Base-by-base conservation (phyloP, 2,329 filamentous ascomycete species). In the Stagonosporopsis vannaccii region DNA sequence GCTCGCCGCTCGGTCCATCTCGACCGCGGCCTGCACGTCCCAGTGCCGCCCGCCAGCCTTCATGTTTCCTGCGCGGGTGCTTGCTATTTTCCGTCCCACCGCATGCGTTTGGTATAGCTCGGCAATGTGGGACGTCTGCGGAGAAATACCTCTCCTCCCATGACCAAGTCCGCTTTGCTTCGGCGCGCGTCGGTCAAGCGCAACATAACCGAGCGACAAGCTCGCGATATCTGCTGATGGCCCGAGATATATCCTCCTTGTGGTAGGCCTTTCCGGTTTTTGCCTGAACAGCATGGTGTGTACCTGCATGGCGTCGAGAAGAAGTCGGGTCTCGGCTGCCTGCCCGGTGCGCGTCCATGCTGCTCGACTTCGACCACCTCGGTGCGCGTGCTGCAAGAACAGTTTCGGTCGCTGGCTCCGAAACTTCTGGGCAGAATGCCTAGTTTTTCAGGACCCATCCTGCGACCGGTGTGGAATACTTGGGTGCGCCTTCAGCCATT, bases 371-470 rank as follows among this genome's bases (percentile, higher is more conserved):
- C 35, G 35, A 42, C 36, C 53, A 32, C 32, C 35, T 47, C 12
- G 41, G 23, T 42, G 23, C 41, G 47, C 41, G 28, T 59, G 47
- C 52, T 26, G 48, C 51, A 56, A 43, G 33, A 47, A 32, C 39
- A 37, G 57, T 59, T 56, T 56, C 45, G 51, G 32, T 35, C 35
- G 41, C 22, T 17, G n/a, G 20, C 53, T 32, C 39, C 57, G 45
- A 60, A 60, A 60, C 57, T 33, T 42, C 53, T 57, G 43, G 57
- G 57, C 52, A 41, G 46, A n/a, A 33, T 51, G 56, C 56, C 52
- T 48, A 52, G 39, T 26, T 46, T 48, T 19, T 33, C 32, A 52
- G 51, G 51, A 40, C 35, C 42, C 37, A 36, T 30, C 19, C 44
- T 39, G 53, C 47, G 53, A 47, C 53, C 42, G 42, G 42, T 48